These are phyloP conservation scores for Mycena vulgaris DNA, from an alignment of 768 basidiomycete species.

Conservation along the genomic window DNA sequence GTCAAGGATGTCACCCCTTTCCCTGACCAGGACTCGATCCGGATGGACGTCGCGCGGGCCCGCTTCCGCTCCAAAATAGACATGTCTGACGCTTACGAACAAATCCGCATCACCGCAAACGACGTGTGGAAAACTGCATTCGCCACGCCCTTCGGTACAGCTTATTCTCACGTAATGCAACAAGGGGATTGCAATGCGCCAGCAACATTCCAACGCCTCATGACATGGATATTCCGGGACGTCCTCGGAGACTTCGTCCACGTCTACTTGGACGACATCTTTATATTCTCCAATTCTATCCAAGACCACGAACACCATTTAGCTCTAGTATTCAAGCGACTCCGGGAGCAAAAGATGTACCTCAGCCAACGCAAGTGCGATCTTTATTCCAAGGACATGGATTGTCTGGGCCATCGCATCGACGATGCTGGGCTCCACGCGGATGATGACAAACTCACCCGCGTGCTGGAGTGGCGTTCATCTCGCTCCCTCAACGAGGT, in stretches of 20 bases:
- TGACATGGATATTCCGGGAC: too few species aligned
- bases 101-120: too few species aligned
- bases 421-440: background rate
- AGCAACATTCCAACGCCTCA: too few species aligned
- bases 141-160: too few species aligned
- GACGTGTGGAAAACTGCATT: too few species aligned
- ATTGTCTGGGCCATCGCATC: background rate
- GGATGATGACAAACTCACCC: background rate
- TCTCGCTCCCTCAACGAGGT: constrained; percentile 1
- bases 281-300: background rate
- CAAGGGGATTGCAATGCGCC: too few species aligned
- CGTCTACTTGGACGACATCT: background rate
- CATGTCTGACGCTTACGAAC: too few species aligned
- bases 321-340: background rate
- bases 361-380: constrained; percentile 45
- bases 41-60: background rate
- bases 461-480: background rate
- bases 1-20: background rate
- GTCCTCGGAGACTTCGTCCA: background rate
- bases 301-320: background rate
- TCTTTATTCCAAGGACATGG: constrained; percentile 25
- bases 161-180: too few species aligned
- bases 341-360: background rate
- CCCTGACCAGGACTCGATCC: background rate
- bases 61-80: background rate